Percentiles rank a stretch among this genome's conserved stretches.
Evolutionary conservation across 164 flowering plant genomes (phyloP).

Genomic region (Magnolia sinica): DNA sequence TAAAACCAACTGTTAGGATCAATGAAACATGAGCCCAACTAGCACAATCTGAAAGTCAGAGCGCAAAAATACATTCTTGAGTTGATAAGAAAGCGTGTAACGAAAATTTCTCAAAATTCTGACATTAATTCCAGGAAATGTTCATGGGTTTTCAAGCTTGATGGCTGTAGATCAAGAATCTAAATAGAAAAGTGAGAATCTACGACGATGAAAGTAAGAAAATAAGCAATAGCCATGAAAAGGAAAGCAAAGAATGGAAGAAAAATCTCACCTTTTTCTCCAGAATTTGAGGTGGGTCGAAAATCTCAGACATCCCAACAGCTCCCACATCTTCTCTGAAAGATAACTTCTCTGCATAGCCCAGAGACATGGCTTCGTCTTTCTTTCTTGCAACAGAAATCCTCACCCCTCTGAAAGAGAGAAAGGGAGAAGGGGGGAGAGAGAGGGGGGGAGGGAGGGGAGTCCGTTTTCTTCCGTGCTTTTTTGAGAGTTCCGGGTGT

Average conservation of each 20-base stretch:
- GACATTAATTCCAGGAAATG: background rate
- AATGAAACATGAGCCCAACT: too few relatives aligned
- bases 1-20: too few relatives aligned
- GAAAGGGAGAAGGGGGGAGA: too few relatives aligned
- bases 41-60: too few relatives aligned
- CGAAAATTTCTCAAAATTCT: background rate
- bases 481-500: too few relatives aligned
- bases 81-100: background rate
- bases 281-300: slow-evolving; percentile 55
- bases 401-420: background rate
- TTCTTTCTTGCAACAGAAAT: background rate
- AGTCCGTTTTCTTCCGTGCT: too few relatives aligned
- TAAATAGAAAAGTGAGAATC: background rate
- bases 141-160: slow-evolving; percentile 8
- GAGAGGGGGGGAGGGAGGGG: too few relatives aligned
- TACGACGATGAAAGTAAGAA: slow-evolving; percentile 2
- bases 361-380: slow-evolving; percentile 59
- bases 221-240: background rate
- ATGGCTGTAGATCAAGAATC: background rate
- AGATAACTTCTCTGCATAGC: slow-evolving; percentile 90
- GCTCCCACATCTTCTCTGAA: slow-evolving; percentile 79
- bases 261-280: slow-evolving; percentile 47
- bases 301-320: slow-evolving; percentile 80
- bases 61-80: too few relatives aligned
- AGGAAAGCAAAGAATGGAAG: background rate